Evolutionary conservation across 73 alveolate species (phyloP).

Genomic region (Tetrahymena thermophila): DNA sequence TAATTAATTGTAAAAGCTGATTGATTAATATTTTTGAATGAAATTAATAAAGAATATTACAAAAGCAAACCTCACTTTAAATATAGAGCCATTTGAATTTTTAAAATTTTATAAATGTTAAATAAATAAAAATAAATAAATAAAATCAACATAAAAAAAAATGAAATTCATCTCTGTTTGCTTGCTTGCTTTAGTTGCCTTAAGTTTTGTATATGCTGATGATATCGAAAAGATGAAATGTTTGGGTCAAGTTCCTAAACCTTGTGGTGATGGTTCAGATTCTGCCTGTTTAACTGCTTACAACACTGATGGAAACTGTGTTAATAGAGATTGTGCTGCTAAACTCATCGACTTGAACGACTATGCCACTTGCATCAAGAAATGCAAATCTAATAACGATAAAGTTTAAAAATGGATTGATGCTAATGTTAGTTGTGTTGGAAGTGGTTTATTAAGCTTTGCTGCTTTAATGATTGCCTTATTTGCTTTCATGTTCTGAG

Average conservation of each 20-base stretch:
- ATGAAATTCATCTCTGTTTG: background rate
- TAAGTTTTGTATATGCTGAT: background rate
- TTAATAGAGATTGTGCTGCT: background rate
- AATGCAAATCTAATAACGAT: background rate
- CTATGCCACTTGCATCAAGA: background rate
- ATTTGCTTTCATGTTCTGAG: background rate
- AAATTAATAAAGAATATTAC: no score
- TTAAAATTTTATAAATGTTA: no score
- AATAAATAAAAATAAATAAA: no score
- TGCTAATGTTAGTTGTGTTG: background rate
- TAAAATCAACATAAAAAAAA: no score
- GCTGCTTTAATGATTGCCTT: background rate
- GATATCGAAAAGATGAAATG: background rate
- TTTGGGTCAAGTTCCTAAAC: background rate
- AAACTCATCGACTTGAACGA: background rate
- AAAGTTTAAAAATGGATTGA: background rate
- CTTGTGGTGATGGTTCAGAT: background rate
- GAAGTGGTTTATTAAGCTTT: background rate
- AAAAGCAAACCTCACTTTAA: no score
- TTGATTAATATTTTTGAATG: no score
- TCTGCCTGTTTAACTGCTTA: background rate
- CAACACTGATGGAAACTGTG: background rate
- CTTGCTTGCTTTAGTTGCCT: background rate
- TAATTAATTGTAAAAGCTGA: no score
- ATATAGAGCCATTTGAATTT: no score